These are phyloP conservation scores for Mortierella sp. DNA, from an alignment of 371 early-diverging fungal genomes.

Conservation along the genomic window DNA sequence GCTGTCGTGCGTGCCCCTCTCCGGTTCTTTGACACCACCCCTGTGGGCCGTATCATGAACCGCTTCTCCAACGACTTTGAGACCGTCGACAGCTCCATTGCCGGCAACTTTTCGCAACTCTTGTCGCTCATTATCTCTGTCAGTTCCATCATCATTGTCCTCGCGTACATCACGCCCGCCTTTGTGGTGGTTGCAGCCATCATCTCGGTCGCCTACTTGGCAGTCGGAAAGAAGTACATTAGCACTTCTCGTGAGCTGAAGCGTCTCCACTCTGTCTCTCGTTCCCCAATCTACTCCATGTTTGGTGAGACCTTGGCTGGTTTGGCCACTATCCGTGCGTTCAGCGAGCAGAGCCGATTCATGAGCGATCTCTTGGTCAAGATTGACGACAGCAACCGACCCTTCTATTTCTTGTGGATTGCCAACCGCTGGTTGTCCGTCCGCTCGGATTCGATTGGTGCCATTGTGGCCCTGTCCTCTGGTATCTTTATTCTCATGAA, in stretches of 20 bases:
- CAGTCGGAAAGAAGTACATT: constrained; percentile 74
- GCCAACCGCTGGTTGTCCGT: constrained; percentile 91
- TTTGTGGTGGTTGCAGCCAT: constrained; percentile 59
- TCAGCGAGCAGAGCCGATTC: constrained; percentile 73
- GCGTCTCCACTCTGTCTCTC: constrained; percentile 81
- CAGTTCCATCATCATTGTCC: constrained; percentile 71
- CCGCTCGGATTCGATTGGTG: constrained; percentile 81
- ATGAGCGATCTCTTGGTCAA: constrained; percentile 65
- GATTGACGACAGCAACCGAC: constrained; percentile 77
- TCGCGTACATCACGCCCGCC: constrained; percentile 69
- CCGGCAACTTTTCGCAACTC: constrained; percentile 47
- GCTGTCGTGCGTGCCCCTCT: constrained; percentile 78
- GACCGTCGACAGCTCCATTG: constrained; percentile 73
- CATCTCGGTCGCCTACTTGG: constrained; percentile 54
- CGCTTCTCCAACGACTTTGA: constrained; percentile 89
- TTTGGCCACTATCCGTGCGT: constrained; percentile 80
- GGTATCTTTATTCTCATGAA: constrained; percentile 70
- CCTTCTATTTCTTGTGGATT: constrained; percentile 87
- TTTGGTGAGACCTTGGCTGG: constrained; percentile 80
- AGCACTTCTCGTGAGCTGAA: constrained; percentile 83
- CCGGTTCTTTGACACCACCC: constrained; percentile 93
- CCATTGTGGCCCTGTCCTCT: constrained; percentile 75
- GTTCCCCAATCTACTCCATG: constrained; percentile 80
- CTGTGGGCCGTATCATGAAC: constrained; percentile 92
- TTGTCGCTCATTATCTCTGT: constrained; percentile 58